Percentiles rank a stretch among this genome's conserved stretches.
Evolutionary conservation across 164 flowering plant species (phyloP).

Genomic region (Cinnamomum chago): DNA sequence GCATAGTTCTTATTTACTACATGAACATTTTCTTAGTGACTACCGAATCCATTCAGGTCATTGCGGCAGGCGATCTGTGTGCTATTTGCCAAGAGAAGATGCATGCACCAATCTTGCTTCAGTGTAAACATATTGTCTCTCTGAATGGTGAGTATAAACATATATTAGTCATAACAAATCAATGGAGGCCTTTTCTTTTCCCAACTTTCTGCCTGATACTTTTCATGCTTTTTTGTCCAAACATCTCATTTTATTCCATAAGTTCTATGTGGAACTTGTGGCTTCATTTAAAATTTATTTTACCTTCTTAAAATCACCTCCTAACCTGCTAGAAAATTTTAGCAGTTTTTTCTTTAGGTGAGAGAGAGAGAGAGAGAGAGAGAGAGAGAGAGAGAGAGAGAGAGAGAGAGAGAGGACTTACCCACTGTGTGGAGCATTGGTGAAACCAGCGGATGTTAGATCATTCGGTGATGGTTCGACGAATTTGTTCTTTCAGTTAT

Average conservation of each 20-base stretch:
- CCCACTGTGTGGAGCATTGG: no score
- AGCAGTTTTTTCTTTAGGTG: slow-evolving; percentile 51
- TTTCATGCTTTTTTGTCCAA: no score
- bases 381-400: slow-evolving; percentile 55
- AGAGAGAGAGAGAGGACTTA: slow-evolving; percentile 92
- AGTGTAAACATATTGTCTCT: no score
- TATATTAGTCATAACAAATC: no score
- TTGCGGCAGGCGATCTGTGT: slow-evolving; percentile 87
- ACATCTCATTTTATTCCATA: no score
- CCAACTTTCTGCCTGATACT: no score
- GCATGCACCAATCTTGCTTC: no score
- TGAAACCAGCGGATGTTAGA: no score
- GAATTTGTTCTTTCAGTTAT: slow-evolving; percentile 78
- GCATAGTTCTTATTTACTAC: not conserved
- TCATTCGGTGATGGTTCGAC: slow-evolving; percentile 63
- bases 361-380: slow-evolving; percentile 63
- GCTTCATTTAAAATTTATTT: no score
- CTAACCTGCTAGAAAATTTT: not conserved
- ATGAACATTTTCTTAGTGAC: not conserved
- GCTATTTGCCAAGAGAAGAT: slow-evolving; percentile 63
- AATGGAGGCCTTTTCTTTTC: no score
- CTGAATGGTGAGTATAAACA: no score
- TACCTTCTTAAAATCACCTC: not conserved
- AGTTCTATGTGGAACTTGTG: no score
- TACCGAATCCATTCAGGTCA: slow-evolving; percentile 52